Base-by-base conservation (phyloP, 2,329 filamentous ascomycete genomes). In the Ophiostoma sp. region DNA sequence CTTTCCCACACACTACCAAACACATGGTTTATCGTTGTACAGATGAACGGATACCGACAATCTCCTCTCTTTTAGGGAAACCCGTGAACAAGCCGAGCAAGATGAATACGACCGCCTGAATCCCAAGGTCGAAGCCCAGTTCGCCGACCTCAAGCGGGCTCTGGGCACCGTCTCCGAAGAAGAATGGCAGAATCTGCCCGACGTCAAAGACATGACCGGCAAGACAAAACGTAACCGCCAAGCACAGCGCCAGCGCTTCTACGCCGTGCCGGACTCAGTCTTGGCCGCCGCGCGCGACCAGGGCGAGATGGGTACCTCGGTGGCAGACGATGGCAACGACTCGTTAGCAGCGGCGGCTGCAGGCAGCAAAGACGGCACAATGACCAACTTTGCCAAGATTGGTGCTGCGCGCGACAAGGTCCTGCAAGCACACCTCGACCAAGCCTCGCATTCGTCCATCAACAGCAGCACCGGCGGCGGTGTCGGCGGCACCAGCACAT, bases 331-430 rank as follows among this genome's bases (percentile, higher is more conserved):
- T 70, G 90, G 87, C 1, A 78, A 80, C 1, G 81, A 78, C 27
- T 74, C 76, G 2, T 80, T 83, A 64, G 79, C 78, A 41, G 58
- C 5, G 40, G 44, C 62, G 16, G 55, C 68, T 11, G 27, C 55
- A 9, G 42, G 38, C 65, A 85, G 88, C 69, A 93, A 97, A 75
- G 60, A 63, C n/a, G 93, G 94, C 2, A 96, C 93, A 1, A 95
- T 97, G 86, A 99, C 94, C 11, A 97, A 99, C 76, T 99, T 99
- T 76, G 94, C 94, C 62, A 91, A 97, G 77, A 98, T 99, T 71
- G 95, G 96, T 78, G 93, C 93, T 62, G 96, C 95, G 27, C 88
- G 95, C 80, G 92, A 97, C 81, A 97, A 97, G 78, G 95, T 97
- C 55, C 84, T 99, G 67, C 90, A 97, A 76, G 94, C 96, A 14